Evolutionary conservation across 768 basidiomycete species (phyloP).

Genomic region (Hericium alpestre): DNA sequence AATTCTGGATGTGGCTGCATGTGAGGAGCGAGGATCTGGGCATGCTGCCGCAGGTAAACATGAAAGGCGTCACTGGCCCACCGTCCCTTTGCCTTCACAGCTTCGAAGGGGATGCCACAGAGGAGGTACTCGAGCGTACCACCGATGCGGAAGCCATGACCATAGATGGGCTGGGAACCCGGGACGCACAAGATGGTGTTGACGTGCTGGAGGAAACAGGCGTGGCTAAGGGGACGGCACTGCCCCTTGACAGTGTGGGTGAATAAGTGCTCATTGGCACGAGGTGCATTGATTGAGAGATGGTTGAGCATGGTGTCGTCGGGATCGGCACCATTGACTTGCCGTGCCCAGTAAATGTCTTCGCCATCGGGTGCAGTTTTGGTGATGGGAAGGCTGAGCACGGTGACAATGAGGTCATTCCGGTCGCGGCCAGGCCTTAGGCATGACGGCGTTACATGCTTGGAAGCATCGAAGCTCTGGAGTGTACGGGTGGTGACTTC

Average conservation of each 20-base stretch:
- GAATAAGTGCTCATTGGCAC: conserved; percentile 18
- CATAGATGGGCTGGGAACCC: conserved; percentile 12
- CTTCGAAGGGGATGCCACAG: too few relatives aligned
- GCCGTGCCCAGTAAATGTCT: conserved; percentile 24
- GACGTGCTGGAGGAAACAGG: conserved; percentile 16
- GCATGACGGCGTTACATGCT: background rate
- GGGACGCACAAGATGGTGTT: conserved; percentile 5
- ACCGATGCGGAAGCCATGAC: conserved; percentile 23
- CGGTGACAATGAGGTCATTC: background rate
- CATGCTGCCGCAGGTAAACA: too few relatives aligned
- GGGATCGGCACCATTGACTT: conserved; percentile 20
- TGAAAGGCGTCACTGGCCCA: too few relatives aligned
- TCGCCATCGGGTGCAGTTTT: conserved; percentile 18
- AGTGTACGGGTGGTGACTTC: background rate
- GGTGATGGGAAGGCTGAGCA: background rate
- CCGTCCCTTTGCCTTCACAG: too few relatives aligned
- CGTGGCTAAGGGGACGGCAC: conserved; percentile 18
- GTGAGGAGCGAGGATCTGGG: too few relatives aligned
- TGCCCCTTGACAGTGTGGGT: conserved; percentile 12
- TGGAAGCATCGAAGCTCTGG: too few relatives aligned
- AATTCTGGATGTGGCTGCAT: too few relatives aligned
- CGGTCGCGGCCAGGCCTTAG: background rate
- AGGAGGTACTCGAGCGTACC: conserved; percentile 26
- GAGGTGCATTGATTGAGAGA: conserved; percentile 21
- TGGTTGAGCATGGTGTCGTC: conserved; percentile 17